Base-by-base conservation (phyloP, 176 grass and related monocot genomes). In the sorghum (Sorghum bicolor) region DNA sequence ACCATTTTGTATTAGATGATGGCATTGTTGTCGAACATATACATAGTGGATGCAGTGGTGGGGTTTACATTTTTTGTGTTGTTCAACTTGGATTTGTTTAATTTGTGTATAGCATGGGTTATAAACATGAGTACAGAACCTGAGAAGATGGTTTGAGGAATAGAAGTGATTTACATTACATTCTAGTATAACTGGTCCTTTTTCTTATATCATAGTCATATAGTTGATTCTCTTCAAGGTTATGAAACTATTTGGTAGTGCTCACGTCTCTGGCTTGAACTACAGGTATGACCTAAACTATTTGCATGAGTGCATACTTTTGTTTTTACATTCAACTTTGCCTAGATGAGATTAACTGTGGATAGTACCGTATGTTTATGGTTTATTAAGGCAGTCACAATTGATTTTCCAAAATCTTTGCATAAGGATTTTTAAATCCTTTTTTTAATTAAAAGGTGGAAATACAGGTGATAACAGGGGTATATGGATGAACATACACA, bases 51-150 rank as follows among this genome's bases (percentile, higher is more conserved):
- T 70, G 65, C 39, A 43, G 33, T 77, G 43, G 65, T 22, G 55
- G 40, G 32, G 40, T 30, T 90, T 30, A 45, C 45, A 14, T 28
- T 45, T 14, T 78, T 40, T 71, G 31, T 76, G 16, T 17, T 67
- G 17, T 73, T 78, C 36, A 13, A 82, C 74, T 86, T 8, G 12
- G 36, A 64, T 40, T 83, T 58, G 40, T 77, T 77, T 34, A 45
- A 55, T 66, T 77, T 48, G 2, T 81, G 45, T 82, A 72, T 39
- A 72, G 33, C 22, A 29, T 74, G 76, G 36, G 66, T 5, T 24
- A 33, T 34, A 75, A n/a, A 77, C 53, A 55, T 43, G 52, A 82
- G 41, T 86, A 72, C 7, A 34, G 39, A 78, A 37, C 63, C 74
- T 82, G 65, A 86, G 20, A 50, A 82, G 70, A 36, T 14, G 17